phyloP scores from a whole-genome alignment of 1,284 basidiomycete genomes.

The Xanthoconium separans region DNA sequence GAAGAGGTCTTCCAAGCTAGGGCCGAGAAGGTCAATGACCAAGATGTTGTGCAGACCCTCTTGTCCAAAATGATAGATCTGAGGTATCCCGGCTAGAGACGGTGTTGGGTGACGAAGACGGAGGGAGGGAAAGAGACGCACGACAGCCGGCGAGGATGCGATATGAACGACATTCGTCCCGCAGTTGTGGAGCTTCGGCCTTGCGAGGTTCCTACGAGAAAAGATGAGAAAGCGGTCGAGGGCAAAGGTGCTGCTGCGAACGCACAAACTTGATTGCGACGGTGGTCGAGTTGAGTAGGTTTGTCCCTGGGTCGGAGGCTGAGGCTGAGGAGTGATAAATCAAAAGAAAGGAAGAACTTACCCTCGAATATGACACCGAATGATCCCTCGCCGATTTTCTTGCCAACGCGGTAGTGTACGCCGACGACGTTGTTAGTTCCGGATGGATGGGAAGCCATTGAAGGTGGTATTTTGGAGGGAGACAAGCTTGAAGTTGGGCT shows the following conservation, averaged over 20 bases:
- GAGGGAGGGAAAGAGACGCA: constrained; percentile 46
- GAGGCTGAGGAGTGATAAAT: not conserved
- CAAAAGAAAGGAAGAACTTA: constrained; percentile 25
- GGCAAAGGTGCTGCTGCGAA: constrained; percentile 17
- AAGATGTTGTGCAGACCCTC: constrained; percentile 97
- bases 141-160: constrained; percentile 92
- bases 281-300: constrained; percentile 81
- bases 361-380: constrained; percentile 85
- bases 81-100: constrained; percentile 82
- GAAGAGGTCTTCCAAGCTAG: constrained; percentile 95
- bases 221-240: constrained; percentile 7
- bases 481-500: not conserved
- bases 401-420: constrained; percentile 74
- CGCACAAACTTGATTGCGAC: constrained; percentile 98
- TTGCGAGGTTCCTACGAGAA: constrained; percentile 87
- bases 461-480: constrained; percentile 12
- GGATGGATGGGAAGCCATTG: constrained; percentile 43
- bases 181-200: constrained; percentile 94
- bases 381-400: constrained; percentile 85
- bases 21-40: constrained; percentile 97
- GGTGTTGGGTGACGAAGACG: constrained; percentile 13
- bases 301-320: constrained; percentile 60
- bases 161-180: constrained; percentile 98
- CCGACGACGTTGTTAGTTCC: constrained; percentile 71
- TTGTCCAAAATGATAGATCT: constrained; percentile 98